A percentile compares a stretch with the other conserved stretches of the same genome.
These are phyloP conservation scores for Ceratobasidium sp. DNA, from an alignment of 1,284 basidiomycete species.

Conservation along the genomic window DNA sequence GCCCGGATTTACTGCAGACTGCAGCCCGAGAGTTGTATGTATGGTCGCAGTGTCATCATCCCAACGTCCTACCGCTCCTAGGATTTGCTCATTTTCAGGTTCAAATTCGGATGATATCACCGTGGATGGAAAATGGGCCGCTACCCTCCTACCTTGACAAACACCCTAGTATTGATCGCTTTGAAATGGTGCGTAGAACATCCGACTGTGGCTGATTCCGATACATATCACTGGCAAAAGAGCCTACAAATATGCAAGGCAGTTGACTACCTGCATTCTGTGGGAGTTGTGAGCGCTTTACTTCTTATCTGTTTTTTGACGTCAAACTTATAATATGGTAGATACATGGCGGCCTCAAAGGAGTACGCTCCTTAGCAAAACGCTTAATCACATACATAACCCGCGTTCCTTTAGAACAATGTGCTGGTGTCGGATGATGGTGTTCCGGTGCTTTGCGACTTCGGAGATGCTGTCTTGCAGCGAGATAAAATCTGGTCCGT, in stretches of 20 bases:
- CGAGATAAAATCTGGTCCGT: not conserved
- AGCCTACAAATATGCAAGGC: slow-evolving; percentile 1
- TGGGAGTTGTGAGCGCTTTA: not conserved
- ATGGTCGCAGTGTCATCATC: slow-evolving; percentile 4
- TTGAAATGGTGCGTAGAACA: not conserved
- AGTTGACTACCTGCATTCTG: not conserved
- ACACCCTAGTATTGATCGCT: not conserved
- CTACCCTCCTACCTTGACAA: not conserved
- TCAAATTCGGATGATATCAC: not conserved
- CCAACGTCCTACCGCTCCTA: not conserved
- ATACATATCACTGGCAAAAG: not conserved
- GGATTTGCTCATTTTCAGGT: not conserved
- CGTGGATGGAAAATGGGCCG: slow-evolving; percentile 7
- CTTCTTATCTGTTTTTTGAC: not conserved
- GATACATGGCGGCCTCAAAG: slow-evolving; percentile 11
- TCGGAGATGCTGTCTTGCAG: not conserved
- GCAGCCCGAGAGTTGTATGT: not conserved
- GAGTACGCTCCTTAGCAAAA: not conserved
- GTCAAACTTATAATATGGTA: not conserved
- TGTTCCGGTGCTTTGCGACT: not conserved
- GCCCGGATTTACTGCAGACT: not conserved
- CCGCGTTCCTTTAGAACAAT: not conserved
- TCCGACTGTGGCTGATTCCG: no score
- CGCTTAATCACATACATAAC: not conserved
- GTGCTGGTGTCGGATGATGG: not conserved